Evolutionary conservation across 345 rosid genomes (phyloP).

Genomic region (Sisymbrium altissimum): DNA sequence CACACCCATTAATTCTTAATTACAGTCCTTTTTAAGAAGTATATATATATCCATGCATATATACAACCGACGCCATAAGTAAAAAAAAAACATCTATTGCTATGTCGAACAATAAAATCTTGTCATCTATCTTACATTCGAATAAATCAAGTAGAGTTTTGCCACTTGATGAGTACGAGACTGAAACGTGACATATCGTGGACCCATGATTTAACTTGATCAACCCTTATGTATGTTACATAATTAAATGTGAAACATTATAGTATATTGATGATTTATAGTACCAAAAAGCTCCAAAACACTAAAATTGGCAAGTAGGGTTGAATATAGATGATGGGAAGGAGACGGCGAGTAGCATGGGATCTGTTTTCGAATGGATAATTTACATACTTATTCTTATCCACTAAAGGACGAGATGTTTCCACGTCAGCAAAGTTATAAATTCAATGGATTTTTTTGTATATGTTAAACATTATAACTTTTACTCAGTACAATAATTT

Average conservation of each 20-base stretch:
- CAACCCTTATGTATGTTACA: background rate
- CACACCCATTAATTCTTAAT: no score
- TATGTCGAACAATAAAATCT: background rate
- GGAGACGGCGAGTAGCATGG: constrained; percentile 9
- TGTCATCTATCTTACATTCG: background rate
- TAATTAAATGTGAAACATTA: background rate
- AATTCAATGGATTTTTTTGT: background rate
- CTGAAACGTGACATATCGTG: background rate
- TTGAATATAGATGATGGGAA: background rate
- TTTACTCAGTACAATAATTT: background rate
- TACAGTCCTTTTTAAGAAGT: no score
- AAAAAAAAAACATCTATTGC: background rate
- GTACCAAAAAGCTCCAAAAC: constrained; percentile 7
- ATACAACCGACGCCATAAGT: no score
- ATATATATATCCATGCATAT: no score
- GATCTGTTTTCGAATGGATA: constrained; percentile 14
- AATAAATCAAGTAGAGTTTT: background rate
- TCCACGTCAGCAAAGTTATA: constrained; percentile 21
- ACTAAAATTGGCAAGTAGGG: constrained; percentile 3
- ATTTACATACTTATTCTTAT: constrained; percentile 10
- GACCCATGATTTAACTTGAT: constrained; percentile 9
- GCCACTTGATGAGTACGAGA: background rate
- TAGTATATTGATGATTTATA: background rate
- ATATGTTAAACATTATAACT: no score
- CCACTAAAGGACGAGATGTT: constrained; percentile 17